phyloP scores from a whole-genome alignment of 495 filamentous ascomycete genomes.

The Aspergillus campestris region DNA sequence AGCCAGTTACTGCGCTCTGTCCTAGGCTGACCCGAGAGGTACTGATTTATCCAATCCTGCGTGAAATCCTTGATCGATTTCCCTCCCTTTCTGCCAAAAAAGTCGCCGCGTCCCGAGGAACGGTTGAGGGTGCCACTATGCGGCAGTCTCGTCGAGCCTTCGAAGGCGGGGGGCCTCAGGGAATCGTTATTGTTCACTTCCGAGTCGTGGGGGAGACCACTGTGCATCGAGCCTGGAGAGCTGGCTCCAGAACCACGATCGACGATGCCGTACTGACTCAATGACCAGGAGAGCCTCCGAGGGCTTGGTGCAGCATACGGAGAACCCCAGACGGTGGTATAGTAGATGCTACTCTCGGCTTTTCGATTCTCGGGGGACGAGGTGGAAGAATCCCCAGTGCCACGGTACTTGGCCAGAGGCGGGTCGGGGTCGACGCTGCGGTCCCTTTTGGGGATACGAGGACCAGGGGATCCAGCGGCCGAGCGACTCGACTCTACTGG shows the following conservation, averaged over 20 bases:
- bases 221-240: constrained; percentile 27
- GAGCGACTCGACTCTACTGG: constrained; percentile 34
- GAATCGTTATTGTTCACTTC: constrained; percentile 45
- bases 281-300: constrained; percentile 35
- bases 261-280: constrained; percentile 33
- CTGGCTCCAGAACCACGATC: constrained; percentile 26
- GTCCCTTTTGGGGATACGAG: constrained; percentile 18
- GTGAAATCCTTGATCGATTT: constrained; percentile 52
- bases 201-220: constrained; percentile 26
- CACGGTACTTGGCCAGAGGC: constrained; percentile 25
- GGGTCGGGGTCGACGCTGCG: constrained; percentile 23
- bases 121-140: constrained; percentile 16
- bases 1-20: constrained; percentile 63
- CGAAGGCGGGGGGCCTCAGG: constrained; percentile 36
- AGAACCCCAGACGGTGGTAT: constrained; percentile 65
- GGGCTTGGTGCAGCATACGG: constrained; percentile 55
- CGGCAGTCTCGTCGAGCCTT: constrained; percentile 7
- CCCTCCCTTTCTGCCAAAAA: constrained; percentile 29
- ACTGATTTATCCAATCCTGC: constrained; percentile 71
- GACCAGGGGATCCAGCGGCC: constrained; percentile 29
- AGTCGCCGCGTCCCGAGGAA: constrained; percentile 14
- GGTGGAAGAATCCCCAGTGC: constrained; percentile 27
- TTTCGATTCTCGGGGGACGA: constrained; percentile 37
- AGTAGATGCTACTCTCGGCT: constrained; percentile 44
- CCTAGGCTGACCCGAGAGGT: constrained; percentile 51